Evolutionary conservation across 257 asterid genomes (phyloP), one percentile per base, ranked within the genome.

Genomic region (Penstemon barbatus): DNA sequence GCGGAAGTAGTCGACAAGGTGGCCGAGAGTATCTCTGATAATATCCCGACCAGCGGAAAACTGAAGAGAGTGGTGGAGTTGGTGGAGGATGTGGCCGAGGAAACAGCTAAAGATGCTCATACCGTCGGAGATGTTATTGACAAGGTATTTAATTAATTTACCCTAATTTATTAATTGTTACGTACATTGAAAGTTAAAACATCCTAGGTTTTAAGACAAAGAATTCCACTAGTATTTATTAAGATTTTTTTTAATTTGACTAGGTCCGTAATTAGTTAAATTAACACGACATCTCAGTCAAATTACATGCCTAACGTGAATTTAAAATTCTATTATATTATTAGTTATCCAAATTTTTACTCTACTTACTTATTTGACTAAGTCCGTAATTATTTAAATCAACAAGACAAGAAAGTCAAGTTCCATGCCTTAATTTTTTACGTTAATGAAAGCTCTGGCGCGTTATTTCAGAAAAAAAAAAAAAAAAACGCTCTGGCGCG

Each of bases 81-180:
- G 1, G 75, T 86, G 49, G 95, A 84, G 78, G 77, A 80, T 33
- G 72, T 75, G 75, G 96, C 96, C 41, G 85, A 85, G 41, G 43
- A 65, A 52, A 68, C 85, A 2, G 84, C 75, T 40, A 66, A 72
- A 62, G 86, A 87, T 66, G 89, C 92, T 70, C 85, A 68, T n/a
- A 7, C 4, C 0, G 74, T 88, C 19, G 92, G 58, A 61, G 82
- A 86, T 41, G 79, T 74, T 5, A 88, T 88, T 62, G 86, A 86
- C 75, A 83, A 85, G 91, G 95, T 87, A 70, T 15, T 5, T 40
- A 43, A 46, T 42, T 61, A 40, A 25, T 0, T 43, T 25, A 25
- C 15, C 8, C 5, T 45, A 39, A 71, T 49, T n/a, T 9, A 51
- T 48, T 45, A 8, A 66, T 65, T 46, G 38, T 49, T 7, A 7